Evolutionary conservation across 768 basidiomycete genomes (phyloP), one percentile per base, ranked within the genome.

Genomic region (Naematelia aurantialba): DNA sequence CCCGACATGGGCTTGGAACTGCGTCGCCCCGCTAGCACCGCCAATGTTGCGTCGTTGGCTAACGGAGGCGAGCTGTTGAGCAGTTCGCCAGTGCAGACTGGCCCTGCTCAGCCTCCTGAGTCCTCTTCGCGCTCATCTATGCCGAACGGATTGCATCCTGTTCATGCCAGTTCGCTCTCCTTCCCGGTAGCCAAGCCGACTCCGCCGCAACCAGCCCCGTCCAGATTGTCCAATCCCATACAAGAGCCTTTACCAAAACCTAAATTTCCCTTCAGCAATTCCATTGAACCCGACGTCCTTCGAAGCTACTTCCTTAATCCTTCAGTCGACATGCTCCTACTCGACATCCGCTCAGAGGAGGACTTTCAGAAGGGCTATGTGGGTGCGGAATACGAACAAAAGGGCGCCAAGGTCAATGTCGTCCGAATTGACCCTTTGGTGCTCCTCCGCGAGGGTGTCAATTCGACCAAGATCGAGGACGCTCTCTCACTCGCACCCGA

Each of bases 341-440:
- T 97, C 19, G 93, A 96, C 73, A 84, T 92, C 19, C 82, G 93
- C n/a, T 81, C 83, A 17, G 82, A 89, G 27, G 85, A 82, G 10
- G 87, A 88, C 49, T 93, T 88, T 67, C 85, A 90, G 61, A 78
- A 69, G 17, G 89, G 86, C 55, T 85, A 87, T 60, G 87, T 96
- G 58, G 83, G 81, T 55, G 61, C 39, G 29, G 71, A 72, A 34
- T 72, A 74, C 29, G 82, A 84, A 61, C 83, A 86, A 5, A 81
- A 55, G 42, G 60, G 65, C 1, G 60, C 54, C 1, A 63, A 55
- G 4, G 61, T 67, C 21, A 61, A 66, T 24, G 58, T 88, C 1
- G 85, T 91, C 1, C 93, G 91, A 76, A 81, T 96, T 21, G 92
- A 97, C 76, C 91, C 92, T 4, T 82, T 82, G 1, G 84, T 94